These are phyloP conservation scores for Scedosporium apiospermum DNA, from an alignment of 2,329 filamentous ascomycete species.

Conservation along the genomic window DNA sequence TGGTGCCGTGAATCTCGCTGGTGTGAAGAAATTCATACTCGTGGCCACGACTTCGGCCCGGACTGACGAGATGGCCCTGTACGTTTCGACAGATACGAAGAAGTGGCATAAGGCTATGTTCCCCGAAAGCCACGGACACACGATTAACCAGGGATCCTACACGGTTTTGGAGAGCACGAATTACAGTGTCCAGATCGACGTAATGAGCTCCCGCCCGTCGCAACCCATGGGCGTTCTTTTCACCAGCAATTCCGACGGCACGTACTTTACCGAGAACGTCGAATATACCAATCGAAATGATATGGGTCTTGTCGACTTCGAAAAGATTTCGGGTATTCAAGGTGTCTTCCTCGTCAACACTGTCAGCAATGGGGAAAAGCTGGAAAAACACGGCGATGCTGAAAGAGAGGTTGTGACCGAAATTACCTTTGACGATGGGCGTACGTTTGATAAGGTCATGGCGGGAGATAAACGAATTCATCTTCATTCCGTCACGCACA, in stretches of 20 bases:
- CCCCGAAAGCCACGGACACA: conserved; percentile 61
- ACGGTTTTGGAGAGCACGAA: conserved; percentile 93
- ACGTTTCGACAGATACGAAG: conserved; percentile 72
- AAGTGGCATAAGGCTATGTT: conserved; percentile 92
- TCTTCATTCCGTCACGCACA: conserved; percentile 83
- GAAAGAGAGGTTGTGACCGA: conserved; percentile 64
- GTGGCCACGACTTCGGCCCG: conserved; percentile 70
- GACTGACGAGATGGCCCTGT: conserved; percentile 86
- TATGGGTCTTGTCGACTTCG: conserved; percentile 79
- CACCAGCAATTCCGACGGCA: conserved; percentile 95
- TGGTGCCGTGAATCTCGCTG: conserved; percentile 72
- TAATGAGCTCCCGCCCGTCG: conserved; percentile 59
- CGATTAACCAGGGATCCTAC: conserved; percentile 72
- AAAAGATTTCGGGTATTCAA: conserved; percentile 85
- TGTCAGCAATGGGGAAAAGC: conserved; percentile 76
- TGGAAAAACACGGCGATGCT: conserved; percentile 38
- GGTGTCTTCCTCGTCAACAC: conserved; percentile 86
- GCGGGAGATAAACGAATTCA: conserved; percentile 62
- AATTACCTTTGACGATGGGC: conserved; percentile 93
- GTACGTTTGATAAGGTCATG: conserved; percentile 69
- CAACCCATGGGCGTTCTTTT: conserved; percentile 79
- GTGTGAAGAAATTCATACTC: conserved; percentile 79
- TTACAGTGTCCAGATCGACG: conserved; percentile 95
- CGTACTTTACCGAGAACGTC: conserved; percentile 86
- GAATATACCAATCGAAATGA: conserved; percentile 83